Base-by-base conservation (phyloP, 345 rosid species). In the Gossypium arboreum region DNA sequence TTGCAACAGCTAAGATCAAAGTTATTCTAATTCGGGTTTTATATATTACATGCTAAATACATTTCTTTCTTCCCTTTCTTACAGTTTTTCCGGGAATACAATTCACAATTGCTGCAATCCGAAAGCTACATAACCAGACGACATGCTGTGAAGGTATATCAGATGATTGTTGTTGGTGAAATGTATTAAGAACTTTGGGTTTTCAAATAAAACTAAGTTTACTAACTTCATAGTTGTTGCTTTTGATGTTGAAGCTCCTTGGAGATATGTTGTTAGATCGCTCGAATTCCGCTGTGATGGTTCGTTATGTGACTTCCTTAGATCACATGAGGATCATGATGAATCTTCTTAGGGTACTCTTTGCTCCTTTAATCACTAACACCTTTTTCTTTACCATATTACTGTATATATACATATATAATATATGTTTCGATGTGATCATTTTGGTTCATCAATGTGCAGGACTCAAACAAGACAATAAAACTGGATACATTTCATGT, bases 251-350 rank as follows among this genome's bases (percentile, higher is more conserved):
- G 27, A 80, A 87, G 91, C 85, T 87, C 54, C 52, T 85, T 61
- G 91, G 85, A 71, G 85, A 84, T 57, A 82, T 91, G 45, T 75
- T 91, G 78, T 79, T 91, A 79, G 93, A 91, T 72, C 89, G 93
- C 13, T 80, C 91, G 56, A 91, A 91, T 79, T 77, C 93, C 24
- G 73, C 74, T 18, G 88, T 87, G 72, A 91, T 91, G 96, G 73
- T 81, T 43, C 84, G 81, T 22, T 91, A 91, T 25, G 89, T 91
- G 77, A 89, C 88, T 87, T 89, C 91, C 45, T 75, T 81, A 78
- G 86, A 86, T 65, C 86, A 91, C 81, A 75, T 89, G 86, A 86
- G 88, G 85, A 87, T 91, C 74, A 86, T 89, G 62, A 91, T 91
- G 93, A 91, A 89, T 83, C 96, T 91, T 66, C 85, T 89, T 11